Percentiles rank a stretch among this genome's conserved stretches.
phyloP scores from a whole-genome alignment of 2,329 filamentous ascomycete genomes.

The Ceratocystis diversiconidia region DNA sequence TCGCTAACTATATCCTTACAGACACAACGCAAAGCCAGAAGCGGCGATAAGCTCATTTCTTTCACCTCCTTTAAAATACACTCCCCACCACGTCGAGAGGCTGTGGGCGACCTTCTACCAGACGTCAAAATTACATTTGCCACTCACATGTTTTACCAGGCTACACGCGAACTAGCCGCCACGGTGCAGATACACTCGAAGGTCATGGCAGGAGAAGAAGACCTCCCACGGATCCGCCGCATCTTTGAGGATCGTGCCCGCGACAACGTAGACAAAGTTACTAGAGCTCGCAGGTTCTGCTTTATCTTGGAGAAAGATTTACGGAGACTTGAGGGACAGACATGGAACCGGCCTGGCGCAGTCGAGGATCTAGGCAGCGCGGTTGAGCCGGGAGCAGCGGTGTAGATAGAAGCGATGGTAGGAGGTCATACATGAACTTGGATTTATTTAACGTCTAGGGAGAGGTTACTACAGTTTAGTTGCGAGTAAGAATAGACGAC shows the following conservation, averaged over 20 bases:
- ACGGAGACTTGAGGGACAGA: slow-evolving; percentile 48
- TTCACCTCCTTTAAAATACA: slow-evolving; percentile 12
- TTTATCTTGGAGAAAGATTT: slow-evolving; percentile 40
- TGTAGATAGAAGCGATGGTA: neutral
- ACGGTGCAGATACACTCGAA: slow-evolving; percentile 9
- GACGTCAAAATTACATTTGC: slow-evolving; percentile 7
- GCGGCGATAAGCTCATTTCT: slow-evolving; percentile 12
- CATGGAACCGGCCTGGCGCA: slow-evolving; percentile 59
- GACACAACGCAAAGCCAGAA: slow-evolving; percentile 4
- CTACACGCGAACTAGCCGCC: slow-evolving; percentile 13
- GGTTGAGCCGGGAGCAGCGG: neutral
- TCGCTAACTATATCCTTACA: neutral
- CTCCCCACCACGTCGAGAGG: neutral
- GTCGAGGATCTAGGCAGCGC: slow-evolving; percentile 50
- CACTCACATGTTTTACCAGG: slow-evolving; percentile 12
- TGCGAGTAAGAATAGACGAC: neutral
- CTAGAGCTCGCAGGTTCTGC: slow-evolving; percentile 17
- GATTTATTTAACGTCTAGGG: neutral
- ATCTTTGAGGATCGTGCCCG: neutral
- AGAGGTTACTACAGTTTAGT: neutral
- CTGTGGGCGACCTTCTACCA: neutral
- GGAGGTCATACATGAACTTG: neutral
- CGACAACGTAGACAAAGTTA: slow-evolving; percentile 2
- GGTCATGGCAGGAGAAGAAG: neutral
- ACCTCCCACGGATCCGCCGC: neutral